These are phyloP conservation scores for Anethum foeniculum DNA, from an alignment of 140 eudicot genomes.

Conservation along the genomic window DNA sequence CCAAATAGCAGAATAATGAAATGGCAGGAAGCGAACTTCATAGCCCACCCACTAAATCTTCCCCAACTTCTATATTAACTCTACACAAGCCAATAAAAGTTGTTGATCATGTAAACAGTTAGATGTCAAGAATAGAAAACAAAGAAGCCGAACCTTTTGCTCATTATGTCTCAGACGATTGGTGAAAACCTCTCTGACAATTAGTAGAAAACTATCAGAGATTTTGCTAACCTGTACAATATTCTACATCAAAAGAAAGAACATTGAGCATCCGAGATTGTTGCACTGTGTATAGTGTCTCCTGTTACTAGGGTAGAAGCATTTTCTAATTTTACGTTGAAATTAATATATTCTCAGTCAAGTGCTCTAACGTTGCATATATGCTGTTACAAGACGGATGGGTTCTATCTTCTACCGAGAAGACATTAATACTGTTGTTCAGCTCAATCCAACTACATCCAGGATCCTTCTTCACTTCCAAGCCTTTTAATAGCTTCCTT, in stretches of 20 bases:
- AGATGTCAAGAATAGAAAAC: background rate
- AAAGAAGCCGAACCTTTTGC: conserved; percentile 5
- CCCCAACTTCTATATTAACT: background rate
- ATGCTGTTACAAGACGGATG: conserved; percentile 37
- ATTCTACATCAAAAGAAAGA: background rate
- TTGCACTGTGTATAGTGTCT: conserved; percentile 16
- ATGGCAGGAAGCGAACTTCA: background rate
- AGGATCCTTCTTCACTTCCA: conserved; percentile 53
- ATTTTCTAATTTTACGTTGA: conserved; percentile 18
- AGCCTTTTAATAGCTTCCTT: conserved; percentile 28
- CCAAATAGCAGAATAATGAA: background rate
- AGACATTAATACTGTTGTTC: conserved; percentile 30
- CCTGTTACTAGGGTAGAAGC: conserved; percentile 15
- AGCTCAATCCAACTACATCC: conserved; percentile 83
- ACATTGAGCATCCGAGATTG: background rate
- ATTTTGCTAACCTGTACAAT: background rate
- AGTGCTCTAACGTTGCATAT: conserved; percentile 36
- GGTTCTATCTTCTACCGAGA: conserved; percentile 47
- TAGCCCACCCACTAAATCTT: background rate
- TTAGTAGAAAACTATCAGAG: background rate
- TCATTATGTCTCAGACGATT: background rate
- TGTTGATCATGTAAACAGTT: background rate
- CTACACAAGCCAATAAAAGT: background rate
- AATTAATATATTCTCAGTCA: conserved; percentile 30
- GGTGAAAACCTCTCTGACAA: background rate